Base-by-base conservation (phyloP, 2,329 filamentous ascomycete species). In the Botrytis byssoidea region DNA sequence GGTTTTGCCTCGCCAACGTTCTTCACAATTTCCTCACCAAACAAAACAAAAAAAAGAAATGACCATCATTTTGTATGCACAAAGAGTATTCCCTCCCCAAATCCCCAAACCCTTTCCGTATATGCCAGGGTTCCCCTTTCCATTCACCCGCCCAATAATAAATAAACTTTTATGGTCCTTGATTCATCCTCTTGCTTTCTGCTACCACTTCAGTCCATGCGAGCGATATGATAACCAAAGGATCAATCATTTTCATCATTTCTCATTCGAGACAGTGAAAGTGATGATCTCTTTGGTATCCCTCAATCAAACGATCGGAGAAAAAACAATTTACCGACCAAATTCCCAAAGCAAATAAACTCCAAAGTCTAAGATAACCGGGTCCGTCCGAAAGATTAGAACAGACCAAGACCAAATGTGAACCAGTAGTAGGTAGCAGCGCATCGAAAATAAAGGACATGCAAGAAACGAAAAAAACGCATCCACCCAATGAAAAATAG, bases 41-140 rank as follows among this genome's bases (percentile, higher is more conserved):
- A 40, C 22, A 40, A 40, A 68, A 35, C 2, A 16, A 66, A 35
- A 48, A n/a, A 67, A 66, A 48, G 32, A 67, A 67, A 40, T 29
- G 51, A 40, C 65, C 65, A 55, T 68, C 65, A 68, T 55, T 68
- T 68, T 68, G 65, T 68, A 55, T 55, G 65, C 46, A 68, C 65
- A 55, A 55, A 68, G 40, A 32, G n/a, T 68, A 29, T 68, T 35
- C 46, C n/a, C 65, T 32, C 25, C n/a, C 65, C 65, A n/a, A n/a
- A n/a, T n/a, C 25, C 65, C 35, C 46, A 35, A 51, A 48, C 35
- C 44, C 63, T 46, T 68, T 55, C 46, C 65, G 46, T 68, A 22
- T 68, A 68, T 68, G 46, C 65, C 65, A 67, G 65, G 65, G 65
- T 55, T 35, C 65, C 12, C 32, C 37, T 18, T 55, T 55, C 42